Percentiles rank a stretch among this genome's conserved stretches.
These are phyloP conservation scores for Irpex sp. DNA, from an alignment of 1,284 basidiomycete genomes.

Conservation along the genomic window DNA sequence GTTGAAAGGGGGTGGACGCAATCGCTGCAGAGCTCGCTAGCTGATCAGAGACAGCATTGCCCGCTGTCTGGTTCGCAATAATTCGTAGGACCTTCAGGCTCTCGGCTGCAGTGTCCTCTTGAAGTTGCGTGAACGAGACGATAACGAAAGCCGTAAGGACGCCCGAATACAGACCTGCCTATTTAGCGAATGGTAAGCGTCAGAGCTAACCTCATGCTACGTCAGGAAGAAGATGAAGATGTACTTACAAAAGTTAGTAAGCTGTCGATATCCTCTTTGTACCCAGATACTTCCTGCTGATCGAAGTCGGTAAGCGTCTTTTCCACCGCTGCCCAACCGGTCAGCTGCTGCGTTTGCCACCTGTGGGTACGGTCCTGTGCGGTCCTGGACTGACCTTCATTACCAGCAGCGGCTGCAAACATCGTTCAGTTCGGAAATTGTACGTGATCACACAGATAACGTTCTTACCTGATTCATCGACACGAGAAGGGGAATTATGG, in stretches of 20 bases:
- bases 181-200: no score
- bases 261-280: background rate
- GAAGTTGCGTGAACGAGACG: conserved; percentile 5
- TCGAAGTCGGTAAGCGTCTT: background rate
- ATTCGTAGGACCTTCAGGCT: no score
- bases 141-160: conserved; percentile 11
- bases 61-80: no score
- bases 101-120: background rate
- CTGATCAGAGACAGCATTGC: background rate
- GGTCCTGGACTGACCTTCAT: no score
- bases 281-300: background rate
- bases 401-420: no score
- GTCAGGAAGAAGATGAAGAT: no score
- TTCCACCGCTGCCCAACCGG: background rate
- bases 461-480: no score
- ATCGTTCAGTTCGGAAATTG: no score
- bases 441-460: no score
- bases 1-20: background rate
- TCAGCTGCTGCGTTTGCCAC: background rate
- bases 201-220: no score
- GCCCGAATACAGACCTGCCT: conserved; percentile 14
- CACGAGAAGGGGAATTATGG: no score
- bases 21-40: background rate
- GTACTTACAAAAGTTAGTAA: background rate
- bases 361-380: no score